These are phyloP conservation scores for Nematocida ausubeli DNA, from an alignment of 371 early-diverging fungal species.

Conservation along the genomic window DNA sequence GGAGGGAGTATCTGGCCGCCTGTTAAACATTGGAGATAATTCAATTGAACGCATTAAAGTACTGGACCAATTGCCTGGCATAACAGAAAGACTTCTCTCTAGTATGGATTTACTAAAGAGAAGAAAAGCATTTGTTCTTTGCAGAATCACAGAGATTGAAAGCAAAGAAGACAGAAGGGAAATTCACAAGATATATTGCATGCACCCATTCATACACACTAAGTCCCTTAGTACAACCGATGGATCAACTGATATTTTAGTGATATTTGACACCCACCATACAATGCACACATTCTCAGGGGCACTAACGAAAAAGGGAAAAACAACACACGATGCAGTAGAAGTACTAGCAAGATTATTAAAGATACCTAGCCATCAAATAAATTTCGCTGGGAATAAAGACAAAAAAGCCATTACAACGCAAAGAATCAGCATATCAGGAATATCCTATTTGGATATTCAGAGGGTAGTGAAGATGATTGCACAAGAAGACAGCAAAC, in stretches of 20 bases:
- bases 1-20: constrained; percentile 28
- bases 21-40: not conserved
- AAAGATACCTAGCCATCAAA: constrained; percentile 63
- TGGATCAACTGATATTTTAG: not conserved
- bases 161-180: constrained; percentile 58
- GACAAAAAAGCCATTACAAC: constrained; percentile 87
- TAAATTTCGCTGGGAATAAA: constrained; percentile 92
- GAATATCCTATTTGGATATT: constrained; percentile 52
- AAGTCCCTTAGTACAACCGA: constrained; percentile 47
- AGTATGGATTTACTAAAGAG: not conserved
- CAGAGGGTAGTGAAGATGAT: constrained; percentile 37
- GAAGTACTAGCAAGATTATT: constrained; percentile 51
- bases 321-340: constrained; percentile 57
- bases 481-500: not conserved
- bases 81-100: not conserved
- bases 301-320: constrained; percentile 59
- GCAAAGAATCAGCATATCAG: constrained; percentile 75
- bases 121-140: not conserved
- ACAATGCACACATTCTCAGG: constrained; percentile 51
- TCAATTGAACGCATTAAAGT: not conserved
- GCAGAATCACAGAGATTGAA: constrained; percentile 2
- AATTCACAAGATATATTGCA: constrained; percentile 54
- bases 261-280: constrained; percentile 38
- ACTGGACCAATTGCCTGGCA: constrained; percentile 2
- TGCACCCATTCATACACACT: constrained; percentile 60